Base-by-base conservation (phyloP, 352 stramenopile species). In the Phytophthora ohioensis region DNA sequence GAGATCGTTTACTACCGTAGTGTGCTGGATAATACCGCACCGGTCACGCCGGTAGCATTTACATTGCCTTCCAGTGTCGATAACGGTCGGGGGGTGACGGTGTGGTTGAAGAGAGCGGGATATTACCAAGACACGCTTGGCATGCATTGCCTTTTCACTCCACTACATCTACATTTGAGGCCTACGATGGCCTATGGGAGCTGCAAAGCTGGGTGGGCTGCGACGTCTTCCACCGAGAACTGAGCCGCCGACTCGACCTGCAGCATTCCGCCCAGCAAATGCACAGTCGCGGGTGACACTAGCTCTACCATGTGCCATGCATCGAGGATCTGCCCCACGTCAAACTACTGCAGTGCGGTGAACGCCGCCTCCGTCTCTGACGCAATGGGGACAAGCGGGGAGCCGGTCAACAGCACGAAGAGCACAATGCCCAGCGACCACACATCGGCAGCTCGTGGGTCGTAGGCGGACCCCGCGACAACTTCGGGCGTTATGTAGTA, bases 401-500 rank as follows among this genome's bases (percentile, higher is more conserved):
- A 84, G 0, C 79, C 83, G 1, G 79, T 81, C 9, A 91, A 79
- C 58, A 90, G 79, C 52, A 90, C 79, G 78, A 88, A 91, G 15
- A 89, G 61, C 57, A 88, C 77, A 45, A 89, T 74, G 10, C 82
- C 80, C 1, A 91, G 56, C 15, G 82, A 84, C 80, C 82, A 91
- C 73, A 89, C 84, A 42, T 91, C 82, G 21, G 70, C 2, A 54
- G 39, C 39, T 46, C 39, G 48, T 0, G 82, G 80, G 32, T 81
- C 69, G 69, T 89, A 91, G 4, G 30, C 17, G 9, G 65, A n/a
- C n/a, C 67, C 54, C 2, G 59, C 52, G 13, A 85, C 72, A 10
- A 86, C 70, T 49, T 90, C 81, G 13, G 72, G 79, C 13, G 73
- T 79, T 77, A 86, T 90, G 72, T 87, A 87, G 52, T 86, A 84